Evolutionary conservation across 139 green algal genomes (phyloP).

Genomic region (Nannochloris sp.): DNA sequence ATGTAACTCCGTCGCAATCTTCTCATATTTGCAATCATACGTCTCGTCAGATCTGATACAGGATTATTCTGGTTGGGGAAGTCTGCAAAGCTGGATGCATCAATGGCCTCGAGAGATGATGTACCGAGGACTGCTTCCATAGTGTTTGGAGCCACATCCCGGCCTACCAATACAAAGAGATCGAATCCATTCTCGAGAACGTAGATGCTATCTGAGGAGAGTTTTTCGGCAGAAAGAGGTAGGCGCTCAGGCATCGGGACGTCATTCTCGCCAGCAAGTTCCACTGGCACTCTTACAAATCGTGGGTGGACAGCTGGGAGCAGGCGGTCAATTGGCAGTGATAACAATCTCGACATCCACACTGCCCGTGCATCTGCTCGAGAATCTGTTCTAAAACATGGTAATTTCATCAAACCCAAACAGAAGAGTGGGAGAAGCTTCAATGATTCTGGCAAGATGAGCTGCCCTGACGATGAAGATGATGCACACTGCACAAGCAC

Average conservation of each 20-base stretch:
- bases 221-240: slow-evolving; percentile 37
- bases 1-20: slow-evolving; percentile 55
- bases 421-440: slow-evolving; percentile 84
- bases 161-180: slow-evolving; percentile 33
- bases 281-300: slow-evolving; percentile 43
- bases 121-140: slow-evolving; percentile 54
- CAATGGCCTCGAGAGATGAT: slow-evolving; percentile 16
- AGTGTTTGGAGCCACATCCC: slow-evolving; percentile 14
- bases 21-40: slow-evolving; percentile 41
- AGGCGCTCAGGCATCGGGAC: slow-evolving; percentile 18
- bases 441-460: slow-evolving; percentile 85
- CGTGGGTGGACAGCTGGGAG: slow-evolving; percentile 55
- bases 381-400: slow-evolving; percentile 42
- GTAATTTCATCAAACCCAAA: slow-evolving; percentile 63
- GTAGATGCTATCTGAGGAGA: slow-evolving; percentile 62
- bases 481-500: slow-evolving; percentile 1
- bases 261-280: neutral
- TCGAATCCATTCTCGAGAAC: slow-evolving; percentile 74
- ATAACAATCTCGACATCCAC: slow-evolving; percentile 50
- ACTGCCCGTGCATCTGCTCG: slow-evolving; percentile 24
- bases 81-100: neutral
- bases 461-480: slow-evolving; percentile 45
- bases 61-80: slow-evolving; percentile 5
- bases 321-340: slow-evolving; percentile 31
- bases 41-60: slow-evolving; percentile 2